Conservation (phyloP, 225 moss, liverwort and hornwort genomes). For the Bryum argenteum region DNA sequence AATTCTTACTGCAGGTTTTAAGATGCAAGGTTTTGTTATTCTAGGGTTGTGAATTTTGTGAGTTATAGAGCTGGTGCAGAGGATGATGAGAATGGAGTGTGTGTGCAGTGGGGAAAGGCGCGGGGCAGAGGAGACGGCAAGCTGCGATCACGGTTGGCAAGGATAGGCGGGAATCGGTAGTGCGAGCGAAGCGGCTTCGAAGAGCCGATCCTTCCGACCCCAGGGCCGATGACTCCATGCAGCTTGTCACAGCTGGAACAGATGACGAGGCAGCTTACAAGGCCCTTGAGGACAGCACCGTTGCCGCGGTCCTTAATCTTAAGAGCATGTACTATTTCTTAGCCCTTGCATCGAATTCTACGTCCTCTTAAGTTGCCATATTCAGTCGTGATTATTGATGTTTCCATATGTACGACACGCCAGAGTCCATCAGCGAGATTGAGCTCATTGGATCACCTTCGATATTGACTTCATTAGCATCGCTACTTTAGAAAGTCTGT, state of each 20-base stretch:
- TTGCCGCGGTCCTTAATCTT: constrained; percentile 68
- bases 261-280: constrained; percentile 66
- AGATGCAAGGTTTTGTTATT: background rate
- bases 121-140: constrained; percentile 82
- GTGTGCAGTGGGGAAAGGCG: constrained; percentile 76
- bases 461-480: background rate
- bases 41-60: constrained; percentile 6
- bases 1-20: background rate
- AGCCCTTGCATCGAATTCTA: background rate
- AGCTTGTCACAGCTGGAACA: constrained; percentile 45
- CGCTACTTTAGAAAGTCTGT: background rate
- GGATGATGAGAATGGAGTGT: constrained; percentile 9
- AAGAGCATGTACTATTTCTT: constrained; percentile 56
- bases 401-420: background rate
- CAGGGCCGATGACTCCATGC: constrained; percentile 42
- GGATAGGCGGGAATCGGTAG: constrained; percentile 92
- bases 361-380: background rate
- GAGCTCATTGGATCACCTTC: constrained; percentile 1
- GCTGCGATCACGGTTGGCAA: constrained; percentile 86
- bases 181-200: constrained; percentile 83
- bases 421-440: background rate
- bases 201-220: constrained; percentile 48
- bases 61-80: background rate
- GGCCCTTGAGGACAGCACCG: constrained; percentile 65
- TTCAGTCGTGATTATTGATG: background rate